Base-by-base conservation (phyloP, 2,329 filamentous ascomycete species). In the Penicillium sp. region DNA sequence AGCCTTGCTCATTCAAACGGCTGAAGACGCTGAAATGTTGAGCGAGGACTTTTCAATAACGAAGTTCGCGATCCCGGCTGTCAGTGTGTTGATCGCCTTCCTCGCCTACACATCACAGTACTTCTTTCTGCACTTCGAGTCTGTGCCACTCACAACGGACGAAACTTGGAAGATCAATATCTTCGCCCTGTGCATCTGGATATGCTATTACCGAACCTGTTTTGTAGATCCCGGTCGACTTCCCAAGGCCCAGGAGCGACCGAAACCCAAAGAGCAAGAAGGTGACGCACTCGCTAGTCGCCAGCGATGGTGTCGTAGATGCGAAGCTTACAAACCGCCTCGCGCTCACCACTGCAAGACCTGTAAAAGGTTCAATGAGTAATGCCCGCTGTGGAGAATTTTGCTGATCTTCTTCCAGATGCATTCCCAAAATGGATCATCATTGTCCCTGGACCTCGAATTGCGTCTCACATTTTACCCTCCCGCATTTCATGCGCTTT, bases 381-480 rank as follows among this genome's bases (percentile, higher is more conserved):
- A 12, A 33, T 17, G 2, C 13, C n/a, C 33, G 8, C 19, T 23
- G 17, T 19, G 8, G 42, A n/a, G 1, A 41, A 7, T 17, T 39
- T 31, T 36, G 48, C 61, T 68, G 19, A 68, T 49, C 12, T n/a
- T 19, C 13, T 15, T 27, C 17, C 49, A 85, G 83, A 73, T 86
- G 84, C 64, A 82, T 87, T 49, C 83, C 83, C 0, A 86, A 86
- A 70, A 86, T 86, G 84, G 84, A 87, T 69, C 84, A 87, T 68
- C 86, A 88, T 68, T 88, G 86, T 68, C 84, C 85, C 7, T 88
- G 86, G 86, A 87, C 85, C 25, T 77, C 75, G 35, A 88, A 88
- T 66, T 88, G 86, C 66, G 84, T 88, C 53, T 88, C 85, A 42
- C 82, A 88, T 71, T 82, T 82, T 62, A 87, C 85, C 0, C 83